Conservation (phyloP, 257 asterid species). For the Cordia subcordata region DNA sequence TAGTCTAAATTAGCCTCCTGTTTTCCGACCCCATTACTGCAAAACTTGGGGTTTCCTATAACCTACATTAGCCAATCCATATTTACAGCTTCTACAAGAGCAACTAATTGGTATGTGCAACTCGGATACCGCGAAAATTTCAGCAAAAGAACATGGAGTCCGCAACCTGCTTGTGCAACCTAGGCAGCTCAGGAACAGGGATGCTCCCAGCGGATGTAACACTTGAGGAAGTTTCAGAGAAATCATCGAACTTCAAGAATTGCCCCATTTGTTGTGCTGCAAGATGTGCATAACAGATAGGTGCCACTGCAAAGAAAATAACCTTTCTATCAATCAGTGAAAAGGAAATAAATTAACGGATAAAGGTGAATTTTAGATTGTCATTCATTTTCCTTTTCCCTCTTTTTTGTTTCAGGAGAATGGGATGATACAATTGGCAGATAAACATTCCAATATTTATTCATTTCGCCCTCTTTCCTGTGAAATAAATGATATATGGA, state of each 20-base stretch:
- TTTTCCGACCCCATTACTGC: background rate
- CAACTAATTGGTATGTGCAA: no score
- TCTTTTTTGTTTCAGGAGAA: no score
- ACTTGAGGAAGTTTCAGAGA: conserved; percentile 50
- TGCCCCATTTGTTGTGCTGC: conserved; percentile 84
- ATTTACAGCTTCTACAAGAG: conserved; percentile 19
- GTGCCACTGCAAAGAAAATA: conserved; percentile 70
- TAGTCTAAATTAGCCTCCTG: no score
- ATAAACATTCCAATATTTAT: no score
- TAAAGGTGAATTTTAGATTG: no score
- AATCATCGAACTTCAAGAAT: conserved; percentile 65
- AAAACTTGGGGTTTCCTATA: conserved; percentile 16
- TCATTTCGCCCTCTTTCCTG: no score
- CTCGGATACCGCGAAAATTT: conserved; percentile 9
- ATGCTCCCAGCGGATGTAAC: conserved; percentile 26
- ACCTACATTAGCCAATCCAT: conserved; percentile 1
- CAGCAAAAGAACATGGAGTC: conserved; percentile 94
- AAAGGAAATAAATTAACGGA: background rate
- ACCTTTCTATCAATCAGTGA: background rate
- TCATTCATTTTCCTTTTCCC: no score
- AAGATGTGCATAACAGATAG: conserved; percentile 83
- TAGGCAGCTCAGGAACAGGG: conserved; percentile 62
- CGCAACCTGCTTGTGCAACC: conserved; percentile 63
- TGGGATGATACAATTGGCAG: no score
- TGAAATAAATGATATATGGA: no score